Evolutionary conservation across 306 rosid genomes (phyloP).

Genomic region (Hippophae gyantsensis): DNA sequence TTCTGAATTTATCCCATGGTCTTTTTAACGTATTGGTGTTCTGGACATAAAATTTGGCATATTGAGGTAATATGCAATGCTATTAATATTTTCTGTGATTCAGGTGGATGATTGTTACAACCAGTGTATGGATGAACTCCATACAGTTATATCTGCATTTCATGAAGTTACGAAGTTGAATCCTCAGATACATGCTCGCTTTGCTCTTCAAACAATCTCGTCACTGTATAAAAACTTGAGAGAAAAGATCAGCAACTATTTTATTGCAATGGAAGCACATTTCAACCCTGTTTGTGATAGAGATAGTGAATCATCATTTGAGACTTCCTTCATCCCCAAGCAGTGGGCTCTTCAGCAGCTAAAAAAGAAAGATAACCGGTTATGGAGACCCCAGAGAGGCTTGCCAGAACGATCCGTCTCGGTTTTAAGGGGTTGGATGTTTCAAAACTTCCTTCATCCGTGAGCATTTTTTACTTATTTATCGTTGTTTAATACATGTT

Average conservation of each 20-base stretch:
- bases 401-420: constrained; percentile 93
- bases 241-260: constrained; percentile 63
- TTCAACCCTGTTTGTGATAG: constrained; percentile 25
- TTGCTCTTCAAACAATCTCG: constrained; percentile 53
- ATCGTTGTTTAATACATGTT: neutral
- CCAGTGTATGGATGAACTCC: constrained; percentile 76
- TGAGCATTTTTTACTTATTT: constrained; percentile 25
- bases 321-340: constrained; percentile 55
- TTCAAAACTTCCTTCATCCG: constrained; percentile 98
- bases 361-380: constrained; percentile 61
- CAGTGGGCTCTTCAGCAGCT: constrained; percentile 84
- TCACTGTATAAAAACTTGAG: constrained; percentile 52
- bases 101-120: constrained; percentile 74
- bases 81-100: neutral
- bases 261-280: constrained; percentile 43
- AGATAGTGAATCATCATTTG: constrained; percentile 50
- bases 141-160: constrained; percentile 70
- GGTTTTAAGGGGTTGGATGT: constrained; percentile 85
- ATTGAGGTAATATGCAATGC: neutral
- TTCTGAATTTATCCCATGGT: no score
- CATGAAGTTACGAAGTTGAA: constrained; percentile 77
- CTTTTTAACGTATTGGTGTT: neutral
- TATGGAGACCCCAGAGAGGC: constrained; percentile 97
- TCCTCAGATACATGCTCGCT: constrained; percentile 61
- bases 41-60: neutral